Percentiles rank a stretch among this genome's conserved stretches.
These are phyloP conservation scores for Mrakia blollopis DNA, from an alignment of 768 basidiomycete species.

Conservation along the genomic window DNA sequence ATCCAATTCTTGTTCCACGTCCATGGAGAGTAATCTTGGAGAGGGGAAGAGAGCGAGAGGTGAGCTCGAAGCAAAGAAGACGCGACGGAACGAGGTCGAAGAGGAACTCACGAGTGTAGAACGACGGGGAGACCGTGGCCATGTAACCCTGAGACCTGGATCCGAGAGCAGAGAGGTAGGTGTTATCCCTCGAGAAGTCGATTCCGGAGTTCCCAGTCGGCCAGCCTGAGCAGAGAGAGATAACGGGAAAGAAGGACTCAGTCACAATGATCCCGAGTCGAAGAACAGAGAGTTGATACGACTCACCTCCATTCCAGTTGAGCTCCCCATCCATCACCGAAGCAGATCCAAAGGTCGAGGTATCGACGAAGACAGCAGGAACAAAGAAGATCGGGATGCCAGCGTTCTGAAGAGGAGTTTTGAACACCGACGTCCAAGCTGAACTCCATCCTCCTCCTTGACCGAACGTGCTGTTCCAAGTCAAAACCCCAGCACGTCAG, in stretches of 20 bases:
- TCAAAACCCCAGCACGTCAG: no score
- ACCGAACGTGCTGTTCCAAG: conserved; percentile 37
- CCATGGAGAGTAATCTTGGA: conserved; percentile 32
- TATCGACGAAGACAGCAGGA: conserved; percentile 36
- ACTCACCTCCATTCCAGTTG: conserved; percentile 74
- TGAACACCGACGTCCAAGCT: conserved; percentile 40
- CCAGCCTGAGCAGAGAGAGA: not conserved
- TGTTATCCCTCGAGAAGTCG: conserved; percentile 46
- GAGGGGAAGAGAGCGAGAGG: not conserved
- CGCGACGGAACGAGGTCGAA: not conserved
- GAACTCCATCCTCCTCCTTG: conserved; percentile 35
- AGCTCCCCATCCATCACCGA: conserved; percentile 41
- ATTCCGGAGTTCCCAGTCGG: not conserved
- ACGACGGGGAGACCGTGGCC: conserved; percentile 41
- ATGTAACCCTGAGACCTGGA: conserved; percentile 40
- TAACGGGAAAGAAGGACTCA: not conserved
- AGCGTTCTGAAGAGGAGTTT: conserved; percentile 29
- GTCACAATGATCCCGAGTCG: not conserved
- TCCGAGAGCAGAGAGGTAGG: conserved; percentile 38
- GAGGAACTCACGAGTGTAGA: conserved; percentile 41
- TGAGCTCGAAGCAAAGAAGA: not conserved
- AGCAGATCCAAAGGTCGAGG: conserved; percentile 31
- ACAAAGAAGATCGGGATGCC: conserved; percentile 31
- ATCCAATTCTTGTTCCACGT: conserved; percentile 39
- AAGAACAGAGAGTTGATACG: conserved; percentile 45